Conservation (phyloP, 2,329 filamentous ascomycete genomes). For the Exophiala lecanii-corni region DNA sequence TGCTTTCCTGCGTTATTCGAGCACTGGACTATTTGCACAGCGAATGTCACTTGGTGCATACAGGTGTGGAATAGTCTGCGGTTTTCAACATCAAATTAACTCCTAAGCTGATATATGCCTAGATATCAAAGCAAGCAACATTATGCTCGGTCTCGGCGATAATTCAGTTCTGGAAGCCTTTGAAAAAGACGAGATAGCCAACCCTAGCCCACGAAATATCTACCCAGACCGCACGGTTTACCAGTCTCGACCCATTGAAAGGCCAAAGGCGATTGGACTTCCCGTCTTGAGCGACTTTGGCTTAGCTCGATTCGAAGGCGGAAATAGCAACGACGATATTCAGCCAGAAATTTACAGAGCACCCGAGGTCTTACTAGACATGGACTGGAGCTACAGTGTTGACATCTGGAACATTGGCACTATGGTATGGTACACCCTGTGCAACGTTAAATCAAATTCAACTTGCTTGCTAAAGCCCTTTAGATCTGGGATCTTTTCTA, state of each 20-base stretch:
- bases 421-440: conserved; percentile 29
- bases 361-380: conserved; percentile 31
- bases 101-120: too few species aligned
- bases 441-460: neutral
- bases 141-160: too few species aligned
- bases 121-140: too few species aligned
- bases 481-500: too few species aligned
- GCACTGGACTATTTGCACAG: too few species aligned
- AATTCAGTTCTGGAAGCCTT: too few species aligned
- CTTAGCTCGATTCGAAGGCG: conserved; percentile 22
- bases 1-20: too few species aligned
- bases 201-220: conserved; percentile 31
- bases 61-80: too few species aligned
- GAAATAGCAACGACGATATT: conserved; percentile 26
- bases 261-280: conserved; percentile 17
- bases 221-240: conserved; percentile 30
- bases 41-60: too few species aligned
- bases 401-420: conserved; percentile 32
- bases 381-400: conserved; percentile 29
- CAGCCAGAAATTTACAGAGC: conserved; percentile 29
- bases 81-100: too few species aligned
- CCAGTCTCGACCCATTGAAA: conserved; percentile 20
- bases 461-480: too few species aligned
- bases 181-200: too few species aligned
- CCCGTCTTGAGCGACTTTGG: conserved; percentile 31